Evolutionary conservation across 2,329 filamentous ascomycete genomes (phyloP), one percentile per base, ranked within the genome.

Genomic region (Fusarium sterilihyphosum): DNA sequence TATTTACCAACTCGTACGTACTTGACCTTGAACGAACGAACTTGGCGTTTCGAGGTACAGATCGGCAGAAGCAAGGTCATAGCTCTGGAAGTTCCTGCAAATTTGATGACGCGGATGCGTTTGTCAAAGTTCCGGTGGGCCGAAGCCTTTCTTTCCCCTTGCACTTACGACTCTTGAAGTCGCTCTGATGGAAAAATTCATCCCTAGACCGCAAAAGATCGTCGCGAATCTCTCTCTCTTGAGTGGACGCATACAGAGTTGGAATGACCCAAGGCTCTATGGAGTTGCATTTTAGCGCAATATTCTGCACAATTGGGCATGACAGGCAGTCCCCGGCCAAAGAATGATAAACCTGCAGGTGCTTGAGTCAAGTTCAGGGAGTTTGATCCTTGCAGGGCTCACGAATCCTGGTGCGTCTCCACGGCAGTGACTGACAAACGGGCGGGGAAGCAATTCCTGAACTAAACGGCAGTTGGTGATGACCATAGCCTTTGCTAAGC

Each of bases 201-300:
- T 41, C 40, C 18, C 24, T 44, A 71, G 43, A 71, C 38, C 50
- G 67, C 54, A 61, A 67, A 40, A 43, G 68, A 71, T 71, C 54
- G 29, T 67, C 68, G 49, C 57, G 37, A 67, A 67, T 52, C 61
- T 66, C 54, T 61, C 37, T 31, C 20, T 11, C 5, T 18, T n/a
- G 14, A 18, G 24, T 56, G 38, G 50, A 7, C 49, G 65, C 8
- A 24, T 7, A 10, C n/a, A 38, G 31, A 52, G 8, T 38, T 56
- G n/a, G 31, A 18, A 46, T 13, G 3, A 2, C 18, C 11, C 20
- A 40, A 20, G 12, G 43, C 31, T 44, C 38, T 67, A 43, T 57
- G 12, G 16, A 43, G n/a, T n/a, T 22, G 16, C 17, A 20, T 54
- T 18, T n/a, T 33, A 8, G 29, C 24, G 16, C 29, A 33, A 22